Evolutionary conservation across 176 grass and related monocot species (phyloP).

Genomic region (Avena insularis): DNA sequence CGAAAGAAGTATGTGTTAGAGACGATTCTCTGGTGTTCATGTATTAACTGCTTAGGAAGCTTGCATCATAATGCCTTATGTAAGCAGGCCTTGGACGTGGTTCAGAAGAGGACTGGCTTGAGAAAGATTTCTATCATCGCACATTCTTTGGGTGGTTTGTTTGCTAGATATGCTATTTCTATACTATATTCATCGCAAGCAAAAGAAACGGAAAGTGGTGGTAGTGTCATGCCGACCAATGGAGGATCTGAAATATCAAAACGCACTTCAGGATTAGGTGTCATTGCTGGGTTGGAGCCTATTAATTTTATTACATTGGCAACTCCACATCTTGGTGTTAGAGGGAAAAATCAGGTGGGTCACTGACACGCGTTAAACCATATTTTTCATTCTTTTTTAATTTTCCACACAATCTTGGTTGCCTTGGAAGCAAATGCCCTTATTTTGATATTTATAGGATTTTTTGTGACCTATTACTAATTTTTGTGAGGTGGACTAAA

Average conservation of each 20-base stretch:
- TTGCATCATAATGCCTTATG: not conserved
- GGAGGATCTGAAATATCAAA: constrained; percentile 2
- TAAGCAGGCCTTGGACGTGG: constrained; percentile 75
- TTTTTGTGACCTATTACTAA: not conserved
- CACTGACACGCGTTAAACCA: not conserved
- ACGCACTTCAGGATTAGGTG: constrained; percentile 41
- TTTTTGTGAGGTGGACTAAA: constrained; percentile 11
- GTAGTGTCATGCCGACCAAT: not conserved
- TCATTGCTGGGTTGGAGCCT: constrained; percentile 75
- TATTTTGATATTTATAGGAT: not conserved
- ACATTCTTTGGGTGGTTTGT: constrained; percentile 90
- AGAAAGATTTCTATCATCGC: constrained; percentile 82
- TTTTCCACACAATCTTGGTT: not conserved
- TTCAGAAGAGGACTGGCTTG: constrained; percentile 62
- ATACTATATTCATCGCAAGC: constrained; percentile 12
- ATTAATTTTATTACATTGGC: constrained; percentile 66
- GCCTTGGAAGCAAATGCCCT: constrained; percentile 17
- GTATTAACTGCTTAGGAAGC: not conserved
- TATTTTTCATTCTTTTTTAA: constrained; percentile 5
- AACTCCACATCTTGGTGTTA: constrained; percentile 94
- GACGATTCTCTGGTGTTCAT: constrained; percentile 29
- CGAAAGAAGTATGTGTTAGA: constrained; percentile 71
- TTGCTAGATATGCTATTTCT: constrained; percentile 86
- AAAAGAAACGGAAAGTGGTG: not conserved
- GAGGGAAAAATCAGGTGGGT: constrained; percentile 88